These are phyloP conservation scores for Rhizopogon sp. DNA, from an alignment of 768 basidiomycete genomes.

Conservation along the genomic window DNA sequence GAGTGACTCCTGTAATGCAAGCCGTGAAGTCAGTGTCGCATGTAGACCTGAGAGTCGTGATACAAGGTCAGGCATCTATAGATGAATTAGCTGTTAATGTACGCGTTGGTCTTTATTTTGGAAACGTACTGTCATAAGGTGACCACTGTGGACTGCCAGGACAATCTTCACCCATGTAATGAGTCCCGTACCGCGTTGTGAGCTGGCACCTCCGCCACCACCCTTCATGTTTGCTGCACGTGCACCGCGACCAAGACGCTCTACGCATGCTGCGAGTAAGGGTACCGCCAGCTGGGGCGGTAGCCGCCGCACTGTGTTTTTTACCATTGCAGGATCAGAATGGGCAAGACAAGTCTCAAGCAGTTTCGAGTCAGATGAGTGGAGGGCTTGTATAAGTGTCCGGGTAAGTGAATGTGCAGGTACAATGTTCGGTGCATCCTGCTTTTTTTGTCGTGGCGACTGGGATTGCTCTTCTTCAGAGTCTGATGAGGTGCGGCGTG, in stretches of 20 bases:
- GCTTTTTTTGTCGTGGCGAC: conserved; percentile 12
- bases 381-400: conserved; percentile 92
- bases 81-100: conserved; percentile 4
- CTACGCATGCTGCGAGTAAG: conserved; percentile 82
- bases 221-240: conserved; percentile 71
- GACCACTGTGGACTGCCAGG: conserved; percentile 79
- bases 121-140: conserved; percentile 85
- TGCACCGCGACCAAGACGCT: conserved; percentile 75
- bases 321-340: conserved; percentile 74
- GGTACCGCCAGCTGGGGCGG: conserved; percentile 86
- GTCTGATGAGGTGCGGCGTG: conserved; percentile 32
- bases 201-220: conserved; percentile 73
- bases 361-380: conserved; percentile 86
- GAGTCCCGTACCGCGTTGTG: conserved; percentile 66
- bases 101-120: neutral
- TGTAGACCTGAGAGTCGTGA: conserved; percentile 82
- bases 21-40: conserved; percentile 70
- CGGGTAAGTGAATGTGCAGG: conserved; percentile 88
- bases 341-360: conserved; percentile 85
- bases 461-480: conserved; percentile 42
- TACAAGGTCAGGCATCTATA: conserved; percentile 88
- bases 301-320: conserved; percentile 80
- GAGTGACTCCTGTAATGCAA: conserved; percentile 80
- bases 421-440: conserved; percentile 35
- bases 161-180: conserved; percentile 79